A percentile compares a stretch with the other conserved stretches of the same genome.
Evolutionary conservation across 2,329 filamentous ascomycete species (phyloP).

Genomic region (Aureobasidium uvarum): DNA sequence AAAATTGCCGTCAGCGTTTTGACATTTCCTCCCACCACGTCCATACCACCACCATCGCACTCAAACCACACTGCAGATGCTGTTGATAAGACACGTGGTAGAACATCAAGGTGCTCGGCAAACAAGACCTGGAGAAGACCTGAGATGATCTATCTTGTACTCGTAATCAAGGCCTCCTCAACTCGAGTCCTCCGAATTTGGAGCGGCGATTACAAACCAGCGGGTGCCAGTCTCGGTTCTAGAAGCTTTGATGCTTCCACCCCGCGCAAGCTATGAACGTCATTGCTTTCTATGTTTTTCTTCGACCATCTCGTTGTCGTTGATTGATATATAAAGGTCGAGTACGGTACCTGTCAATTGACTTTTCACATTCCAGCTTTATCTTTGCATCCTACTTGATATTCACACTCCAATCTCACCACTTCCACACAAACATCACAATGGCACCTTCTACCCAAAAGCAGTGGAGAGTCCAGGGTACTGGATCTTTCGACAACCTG

Average conservation of each 20-base stretch:
- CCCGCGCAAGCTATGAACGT: constrained; percentile 21
- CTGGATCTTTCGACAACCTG: constrained; percentile 61
- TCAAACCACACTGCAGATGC: not conserved
- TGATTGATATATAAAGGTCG: constrained; percentile 10
- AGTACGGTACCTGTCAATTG: not conserved
- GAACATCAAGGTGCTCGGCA: not conserved
- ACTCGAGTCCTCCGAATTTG: constrained; percentile 10
- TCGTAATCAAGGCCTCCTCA: constrained; percentile 19
- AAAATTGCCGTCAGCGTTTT: not conserved
- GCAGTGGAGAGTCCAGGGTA: constrained; percentile 57
- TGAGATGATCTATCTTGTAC: not conserved
- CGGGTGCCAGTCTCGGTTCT: constrained; percentile 5
- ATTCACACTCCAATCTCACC: not conserved
- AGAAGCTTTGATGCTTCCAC: constrained; percentile 23
- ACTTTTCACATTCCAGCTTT: not conserved
- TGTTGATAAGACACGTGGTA: not conserved
- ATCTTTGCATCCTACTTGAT: not conserved
- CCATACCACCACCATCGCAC: not conserved
- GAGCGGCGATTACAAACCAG: constrained; percentile 24
- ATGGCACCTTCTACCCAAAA: constrained; percentile 50
- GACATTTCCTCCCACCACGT: not conserved
- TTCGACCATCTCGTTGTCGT: not conserved
- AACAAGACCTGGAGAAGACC: not conserved
- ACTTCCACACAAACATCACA: constrained; percentile 30
- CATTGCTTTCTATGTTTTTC: constrained; percentile 19